Percentiles rank a stretch among this genome's conserved stretches.
These are phyloP conservation scores for Beauveria varroae DNA, from an alignment of 2,329 filamentous ascomycete genomes.

Conservation along the genomic window DNA sequence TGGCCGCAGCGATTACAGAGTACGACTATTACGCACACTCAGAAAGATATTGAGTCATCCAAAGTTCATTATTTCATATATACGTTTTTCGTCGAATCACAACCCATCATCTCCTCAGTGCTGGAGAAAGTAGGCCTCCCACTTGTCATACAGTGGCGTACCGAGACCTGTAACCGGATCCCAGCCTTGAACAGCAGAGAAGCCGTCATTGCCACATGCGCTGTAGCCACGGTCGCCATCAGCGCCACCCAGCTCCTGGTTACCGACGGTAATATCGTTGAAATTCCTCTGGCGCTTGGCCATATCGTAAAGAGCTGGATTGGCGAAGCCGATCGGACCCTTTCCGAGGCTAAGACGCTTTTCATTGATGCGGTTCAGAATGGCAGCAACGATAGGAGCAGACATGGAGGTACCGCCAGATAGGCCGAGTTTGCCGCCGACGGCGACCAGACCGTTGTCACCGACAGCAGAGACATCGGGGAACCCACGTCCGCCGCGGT, in stretches of 20 bases:
- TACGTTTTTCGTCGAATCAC: background rate
- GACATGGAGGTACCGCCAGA: constrained; percentile 40
- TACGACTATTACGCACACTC: too few relatives aligned
- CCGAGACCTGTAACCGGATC: constrained; percentile 22
- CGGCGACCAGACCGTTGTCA: constrained; percentile 34
- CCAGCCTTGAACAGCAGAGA: constrained; percentile 20
- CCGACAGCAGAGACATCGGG: constrained; percentile 39
- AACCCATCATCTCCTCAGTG: background rate
- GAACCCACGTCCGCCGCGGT: constrained; percentile 28
- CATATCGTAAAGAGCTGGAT: constrained; percentile 20
- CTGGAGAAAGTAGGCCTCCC: constrained; percentile 5
- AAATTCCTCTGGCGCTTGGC: constrained; percentile 11
- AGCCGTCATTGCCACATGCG: constrained; percentile 21
- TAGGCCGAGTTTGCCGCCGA: constrained; percentile 34
- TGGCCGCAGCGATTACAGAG: too few relatives aligned
- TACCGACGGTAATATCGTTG: constrained; percentile 20
- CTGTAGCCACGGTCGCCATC: constrained; percentile 1
- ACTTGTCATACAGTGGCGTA: constrained; percentile 8
- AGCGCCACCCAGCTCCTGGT: constrained; percentile 13
- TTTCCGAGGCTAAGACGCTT: constrained; percentile 26
- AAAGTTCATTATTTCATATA: background rate
- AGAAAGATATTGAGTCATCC: background rate
- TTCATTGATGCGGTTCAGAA: constrained; percentile 25
- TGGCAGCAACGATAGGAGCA: constrained; percentile 15
- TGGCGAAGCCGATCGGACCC: constrained; percentile 30